Evolutionary conservation across 805 yeast species (phyloP).

Genomic region (Wickerhamomyces tratensis): DNA sequence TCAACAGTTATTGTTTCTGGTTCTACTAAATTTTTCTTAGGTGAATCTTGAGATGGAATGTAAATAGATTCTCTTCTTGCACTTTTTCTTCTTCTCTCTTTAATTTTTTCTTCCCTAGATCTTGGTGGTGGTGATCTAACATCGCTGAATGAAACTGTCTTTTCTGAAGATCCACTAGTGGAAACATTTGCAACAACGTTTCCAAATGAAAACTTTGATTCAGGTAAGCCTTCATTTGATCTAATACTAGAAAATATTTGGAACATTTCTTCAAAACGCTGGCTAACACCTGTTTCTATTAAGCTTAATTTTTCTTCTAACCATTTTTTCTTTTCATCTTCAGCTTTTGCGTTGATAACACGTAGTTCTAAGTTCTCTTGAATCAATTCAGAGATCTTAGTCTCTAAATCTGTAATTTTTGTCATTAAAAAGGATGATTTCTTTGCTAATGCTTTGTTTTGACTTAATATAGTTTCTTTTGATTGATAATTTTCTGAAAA

Average conservation of each 20-base stretch:
- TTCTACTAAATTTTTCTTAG: not conserved
- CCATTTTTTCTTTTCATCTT: conserved; percentile 20
- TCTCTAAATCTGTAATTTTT: conserved; percentile 43
- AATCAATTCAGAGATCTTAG: conserved; percentile 35
- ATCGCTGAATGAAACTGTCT: conserved; percentile 16
- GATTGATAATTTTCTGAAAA: conserved; percentile 3
- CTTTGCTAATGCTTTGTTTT: conserved; percentile 50
- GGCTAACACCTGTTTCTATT: conserved; percentile 31
- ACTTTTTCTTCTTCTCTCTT: conserved; percentile 26
- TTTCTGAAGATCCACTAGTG: conserved; percentile 6
- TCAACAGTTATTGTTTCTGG: not conserved
- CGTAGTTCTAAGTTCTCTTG: conserved; percentile 39
- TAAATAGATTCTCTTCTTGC: conserved; percentile 32
- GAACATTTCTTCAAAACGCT: conserved; percentile 35
- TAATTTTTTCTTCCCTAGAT: conserved; percentile 2
- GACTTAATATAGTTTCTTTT: conserved; percentile 20
- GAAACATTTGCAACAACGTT: conserved; percentile 1
- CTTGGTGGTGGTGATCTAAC: conserved; percentile 15
- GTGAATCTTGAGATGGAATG: conserved; percentile 18
- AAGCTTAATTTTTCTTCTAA: conserved; percentile 26
- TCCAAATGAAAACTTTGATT: conserved; percentile 2
- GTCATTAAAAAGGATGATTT: conserved; percentile 43
- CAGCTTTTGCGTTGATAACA: conserved; percentile 23
- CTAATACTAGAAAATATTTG: conserved; percentile 32
- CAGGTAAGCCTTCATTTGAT: conserved; percentile 27